Base-by-base conservation (phyloP, 805 yeast genomes). In the Wickerhamiella vanderwaltii region DNA sequence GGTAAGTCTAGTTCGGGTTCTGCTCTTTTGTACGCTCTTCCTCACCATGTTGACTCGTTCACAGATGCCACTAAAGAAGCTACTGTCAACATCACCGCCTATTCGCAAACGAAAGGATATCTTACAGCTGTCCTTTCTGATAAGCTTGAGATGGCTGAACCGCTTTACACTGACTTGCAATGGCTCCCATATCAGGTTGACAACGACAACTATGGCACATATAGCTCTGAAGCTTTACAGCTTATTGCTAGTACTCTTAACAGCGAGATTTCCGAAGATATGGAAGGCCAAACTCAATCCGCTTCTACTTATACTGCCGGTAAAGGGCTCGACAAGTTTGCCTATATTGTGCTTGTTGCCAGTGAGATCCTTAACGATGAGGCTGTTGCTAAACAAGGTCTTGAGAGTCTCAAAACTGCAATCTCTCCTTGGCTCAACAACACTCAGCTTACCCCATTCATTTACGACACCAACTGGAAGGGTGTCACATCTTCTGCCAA, bases 261-360 rank as follows among this genome's bases (percentile, higher is more conserved):
- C n/a, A 46, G 57, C 4, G 91, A 81, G 50, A 58, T 71, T 7
- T 52, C 66, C 22, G 72, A 66, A 40, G 82, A 79, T 47, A 68
- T 79, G 26, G 61, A 62, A 3, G 69, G 67, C 13, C 71, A 69
- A 58, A 69, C 79, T n/a, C 64, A 79, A 52, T 64, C 78, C 9
- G 84, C 84, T 47, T 84, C 95, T 0, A 87, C 87, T 82, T 88
- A 88, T 61, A 76, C 83, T 16, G 72, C 94, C 2, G 98, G 97
- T 9, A 88, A 91, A 58, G 69, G 75, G 20, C 64, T 87, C 38
- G 95, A 86, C 50, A 91, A 87, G 62, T 91, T 82, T 61, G 95
- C 97, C 0, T 80, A 81, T 68, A 71, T 91, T 40, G 66, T 85
- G 11, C 80, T 80, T 48, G 83, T 77, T 9, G 75, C 79, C 29